These are phyloP conservation scores for Calvatia gigantea DNA, from an alignment of 768 basidiomycete species.

Conservation along the genomic window DNA sequence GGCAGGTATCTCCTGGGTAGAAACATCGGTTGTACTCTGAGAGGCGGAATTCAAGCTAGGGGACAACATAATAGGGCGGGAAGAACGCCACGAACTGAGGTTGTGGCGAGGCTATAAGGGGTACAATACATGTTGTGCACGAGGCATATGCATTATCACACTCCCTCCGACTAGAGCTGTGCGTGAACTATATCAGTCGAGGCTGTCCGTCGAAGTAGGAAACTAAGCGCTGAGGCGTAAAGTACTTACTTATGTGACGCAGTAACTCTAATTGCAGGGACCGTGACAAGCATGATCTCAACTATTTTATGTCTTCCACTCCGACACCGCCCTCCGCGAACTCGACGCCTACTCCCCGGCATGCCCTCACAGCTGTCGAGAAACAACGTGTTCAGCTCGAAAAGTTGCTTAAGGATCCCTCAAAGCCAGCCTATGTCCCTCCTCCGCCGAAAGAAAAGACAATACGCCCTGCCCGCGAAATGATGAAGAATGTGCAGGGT, in stretches of 20 bases:
- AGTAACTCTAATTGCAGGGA: too few relatives aligned
- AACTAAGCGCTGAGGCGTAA: background rate
- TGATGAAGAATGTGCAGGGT: constrained; percentile 99
- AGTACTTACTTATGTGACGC: background rate
- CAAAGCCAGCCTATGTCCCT: constrained; percentile 78
- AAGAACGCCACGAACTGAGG: too few relatives aligned
- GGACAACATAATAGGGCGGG: too few relatives aligned
- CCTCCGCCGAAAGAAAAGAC: constrained; percentile 78
- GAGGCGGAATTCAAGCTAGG: too few relatives aligned
- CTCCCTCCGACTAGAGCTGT: too few relatives aligned
- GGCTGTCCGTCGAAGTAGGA: too few relatives aligned
- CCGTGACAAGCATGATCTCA: background rate
- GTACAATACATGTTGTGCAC: background rate
- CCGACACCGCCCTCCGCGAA: constrained; percentile 3
- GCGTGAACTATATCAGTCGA: too few relatives aligned
- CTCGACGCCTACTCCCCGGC: constrained; percentile 32
- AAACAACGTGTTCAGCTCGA: constrained; percentile 69
- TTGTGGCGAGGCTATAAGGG: too few relatives aligned
- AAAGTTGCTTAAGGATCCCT: constrained; percentile 85
- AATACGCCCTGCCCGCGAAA: constrained; percentile 79
- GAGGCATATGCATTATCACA: too few relatives aligned
- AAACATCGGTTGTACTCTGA: background rate
- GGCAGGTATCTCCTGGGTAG: background rate
- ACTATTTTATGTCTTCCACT: constrained; percentile 4
- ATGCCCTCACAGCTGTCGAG: constrained; percentile 51